These are phyloP conservation scores for Grosmannia clavigera DNA, from an alignment of 2,329 filamentous ascomycete species.

Conservation along the genomic window DNA sequence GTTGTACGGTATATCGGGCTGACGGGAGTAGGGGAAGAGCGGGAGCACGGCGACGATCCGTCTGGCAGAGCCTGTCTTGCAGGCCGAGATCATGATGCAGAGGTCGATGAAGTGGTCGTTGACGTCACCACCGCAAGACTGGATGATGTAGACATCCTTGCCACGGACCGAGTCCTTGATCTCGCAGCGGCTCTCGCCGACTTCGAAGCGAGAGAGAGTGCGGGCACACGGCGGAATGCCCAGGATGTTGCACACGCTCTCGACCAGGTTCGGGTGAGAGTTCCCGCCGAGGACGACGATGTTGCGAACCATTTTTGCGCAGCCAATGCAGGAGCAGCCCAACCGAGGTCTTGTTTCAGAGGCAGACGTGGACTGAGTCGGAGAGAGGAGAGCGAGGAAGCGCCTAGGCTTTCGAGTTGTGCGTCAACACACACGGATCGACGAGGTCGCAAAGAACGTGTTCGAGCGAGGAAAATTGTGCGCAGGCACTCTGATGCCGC, in stretches of 20 bases:
- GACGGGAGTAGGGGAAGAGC: conserved; percentile 91
- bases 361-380: background rate
- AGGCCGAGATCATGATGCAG: conserved; percentile 96
- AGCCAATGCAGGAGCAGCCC: background rate
- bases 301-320: conserved; percentile 68
- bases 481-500: background rate
- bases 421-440: background rate
- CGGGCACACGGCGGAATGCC: conserved; percentile 77
- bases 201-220: conserved; percentile 81
- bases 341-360: background rate
- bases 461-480: background rate
- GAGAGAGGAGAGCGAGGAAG: background rate
- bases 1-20: conserved; percentile 94
- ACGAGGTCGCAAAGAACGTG: background rate
- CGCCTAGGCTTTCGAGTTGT: background rate
- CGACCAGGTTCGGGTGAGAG: conserved; percentile 79
- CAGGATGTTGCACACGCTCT: conserved; percentile 78
- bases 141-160: conserved; percentile 98
- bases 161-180: conserved; percentile 93
- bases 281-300: conserved; percentile 88
- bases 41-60: conserved; percentile 89
- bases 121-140: conserved; percentile 82
- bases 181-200: conserved; percentile 89
- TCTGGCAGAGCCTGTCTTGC: conserved; percentile 72
- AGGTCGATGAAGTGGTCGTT: conserved; percentile 96